Evolutionary conservation across 2,329 filamentous ascomycete species (phyloP).

Genomic region (Penicillium sclerotiorum): DNA sequence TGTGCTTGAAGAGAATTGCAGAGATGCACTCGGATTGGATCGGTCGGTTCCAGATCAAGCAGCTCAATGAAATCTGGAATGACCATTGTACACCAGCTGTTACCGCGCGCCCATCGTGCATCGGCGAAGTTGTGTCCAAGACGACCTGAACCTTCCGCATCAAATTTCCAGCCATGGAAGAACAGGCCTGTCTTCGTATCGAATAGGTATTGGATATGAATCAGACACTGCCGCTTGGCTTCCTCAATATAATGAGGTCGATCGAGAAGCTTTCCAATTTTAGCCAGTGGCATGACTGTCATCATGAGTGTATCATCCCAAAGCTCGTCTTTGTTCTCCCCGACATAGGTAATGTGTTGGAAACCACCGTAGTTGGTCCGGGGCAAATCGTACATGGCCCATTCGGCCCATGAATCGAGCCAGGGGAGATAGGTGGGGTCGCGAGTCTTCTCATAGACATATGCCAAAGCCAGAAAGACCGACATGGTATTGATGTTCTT

Average conservation of each 20-base stretch:
- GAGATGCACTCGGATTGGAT: conserved; percentile 60
- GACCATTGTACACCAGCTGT: conserved; percentile 75
- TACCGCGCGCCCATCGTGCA: conserved; percentile 59
- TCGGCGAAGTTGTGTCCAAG: conserved; percentile 63
- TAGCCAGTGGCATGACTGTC: conserved; percentile 78
- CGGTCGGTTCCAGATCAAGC: conserved; percentile 60
- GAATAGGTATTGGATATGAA: conserved; percentile 78
- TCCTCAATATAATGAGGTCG: conserved; percentile 75
- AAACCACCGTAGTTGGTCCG: conserved; percentile 72
- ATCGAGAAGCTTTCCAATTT: conserved; percentile 72
- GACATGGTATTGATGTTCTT: conserved; percentile 90
- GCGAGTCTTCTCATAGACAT: conserved; percentile 74
- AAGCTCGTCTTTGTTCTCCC: conserved; percentile 71
- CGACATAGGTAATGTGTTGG: conserved; percentile 74
- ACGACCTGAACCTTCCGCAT: too few relatives aligned
- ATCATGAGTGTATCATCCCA: conserved; percentile 91
- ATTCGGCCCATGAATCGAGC: conserved; percentile 80
- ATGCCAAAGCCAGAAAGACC: conserved; percentile 73
- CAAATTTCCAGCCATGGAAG: conserved; percentile 82
- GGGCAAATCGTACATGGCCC: conserved; percentile 76
- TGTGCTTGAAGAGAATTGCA: conserved; percentile 66
- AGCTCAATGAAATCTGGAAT: conserved; percentile 80
- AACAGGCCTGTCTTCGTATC: conserved; percentile 72
- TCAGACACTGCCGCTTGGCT: conserved; percentile 74
- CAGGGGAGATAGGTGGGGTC: conserved; percentile 72